Conservation (phyloP, 1,284 basidiomycete genomes). For the Limonomyces culmigenus region DNA sequence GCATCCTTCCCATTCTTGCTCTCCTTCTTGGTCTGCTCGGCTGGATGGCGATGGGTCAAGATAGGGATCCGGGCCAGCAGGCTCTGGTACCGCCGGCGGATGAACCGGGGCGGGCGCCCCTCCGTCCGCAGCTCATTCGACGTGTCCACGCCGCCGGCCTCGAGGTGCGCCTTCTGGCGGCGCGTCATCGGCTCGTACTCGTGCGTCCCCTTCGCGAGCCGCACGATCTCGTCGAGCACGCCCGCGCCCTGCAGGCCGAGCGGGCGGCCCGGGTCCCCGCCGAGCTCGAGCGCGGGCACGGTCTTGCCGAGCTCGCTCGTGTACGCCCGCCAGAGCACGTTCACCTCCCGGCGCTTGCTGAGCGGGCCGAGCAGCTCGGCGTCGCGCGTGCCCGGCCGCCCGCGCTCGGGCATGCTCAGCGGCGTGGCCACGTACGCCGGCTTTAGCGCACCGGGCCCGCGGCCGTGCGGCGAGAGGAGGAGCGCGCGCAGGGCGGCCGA, state of each 20-base stretch:
- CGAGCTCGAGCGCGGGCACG: slow-evolving; percentile 40
- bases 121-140: no score
- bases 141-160: no score
- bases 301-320: slow-evolving; percentile 34
- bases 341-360: slow-evolving; percentile 54
- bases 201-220: slow-evolving; percentile 19
- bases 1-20: neutral
- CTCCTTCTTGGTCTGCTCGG: slow-evolving; percentile 2
- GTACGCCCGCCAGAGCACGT: slow-evolving; percentile 56
- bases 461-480: slow-evolving; percentile 33
- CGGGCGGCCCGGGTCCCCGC: no score
- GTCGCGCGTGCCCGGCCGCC: slow-evolving; percentile 39
- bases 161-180: slow-evolving; percentile 23
- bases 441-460: slow-evolving; percentile 24
- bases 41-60: slow-evolving; percentile 19
- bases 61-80: slow-evolving; percentile 41
- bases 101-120: slow-evolving; percentile 36
- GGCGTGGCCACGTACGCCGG: slow-evolving; percentile 26
- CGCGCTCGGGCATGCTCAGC: slow-evolving; percentile 35
- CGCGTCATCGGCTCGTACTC: slow-evolving; percentile 9
- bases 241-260: slow-evolving; percentile 27
- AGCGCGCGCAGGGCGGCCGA: slow-evolving; percentile 44
- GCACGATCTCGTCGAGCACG: slow-evolving; percentile 29
- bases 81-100: slow-evolving; percentile 47
- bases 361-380: slow-evolving; percentile 42